Percentiles rank a stretch among this genome's conserved stretches.
Conservation (phyloP, 352 stramenopile genomes). For the Globisporangium viniferum region DNA sequence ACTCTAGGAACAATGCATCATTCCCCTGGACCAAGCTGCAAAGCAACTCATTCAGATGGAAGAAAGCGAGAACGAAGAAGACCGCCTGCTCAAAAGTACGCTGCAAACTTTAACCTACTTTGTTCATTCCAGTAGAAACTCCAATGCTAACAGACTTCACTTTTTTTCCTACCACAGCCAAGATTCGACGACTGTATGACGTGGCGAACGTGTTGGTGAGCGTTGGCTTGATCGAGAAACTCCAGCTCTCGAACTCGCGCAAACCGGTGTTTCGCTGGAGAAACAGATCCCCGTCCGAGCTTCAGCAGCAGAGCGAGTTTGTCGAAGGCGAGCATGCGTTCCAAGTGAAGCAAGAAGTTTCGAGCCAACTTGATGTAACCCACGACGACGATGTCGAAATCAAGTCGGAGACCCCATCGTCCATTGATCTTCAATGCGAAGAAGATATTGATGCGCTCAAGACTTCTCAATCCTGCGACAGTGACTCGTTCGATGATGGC, state of each 20-base stretch:
- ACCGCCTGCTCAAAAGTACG: constrained; percentile 81
- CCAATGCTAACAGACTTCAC: neutral
- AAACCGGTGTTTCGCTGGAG: constrained; percentile 87
- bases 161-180: constrained; percentile 44
- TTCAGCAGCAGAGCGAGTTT: constrained; percentile 2
- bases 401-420: constrained; percentile 1
- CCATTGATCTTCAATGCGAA: constrained; percentile 14
- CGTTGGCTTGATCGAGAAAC: constrained; percentile 91
- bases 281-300: constrained; percentile 25
- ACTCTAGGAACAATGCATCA: constrained; percentile 82
- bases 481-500: constrained; percentile 52
- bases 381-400: neutral
- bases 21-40: constrained; percentile 91
- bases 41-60: constrained; percentile 92
- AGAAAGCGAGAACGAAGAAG: constrained; percentile 69
- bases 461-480: constrained; percentile 62
- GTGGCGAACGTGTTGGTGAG: constrained; percentile 96
- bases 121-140: neutral
- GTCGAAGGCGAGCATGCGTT: constrained; percentile 10
- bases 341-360: constrained; percentile 19
- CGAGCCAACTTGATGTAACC: constrained; percentile 9
- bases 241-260: constrained; percentile 75
- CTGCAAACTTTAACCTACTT: neutral
- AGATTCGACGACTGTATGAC: constrained; percentile 96
- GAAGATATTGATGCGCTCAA: constrained; percentile 28